Evolutionary conservation across 257 asterid genomes (phyloP).

Genomic region (Solanum pimpinellifolium): DNA sequence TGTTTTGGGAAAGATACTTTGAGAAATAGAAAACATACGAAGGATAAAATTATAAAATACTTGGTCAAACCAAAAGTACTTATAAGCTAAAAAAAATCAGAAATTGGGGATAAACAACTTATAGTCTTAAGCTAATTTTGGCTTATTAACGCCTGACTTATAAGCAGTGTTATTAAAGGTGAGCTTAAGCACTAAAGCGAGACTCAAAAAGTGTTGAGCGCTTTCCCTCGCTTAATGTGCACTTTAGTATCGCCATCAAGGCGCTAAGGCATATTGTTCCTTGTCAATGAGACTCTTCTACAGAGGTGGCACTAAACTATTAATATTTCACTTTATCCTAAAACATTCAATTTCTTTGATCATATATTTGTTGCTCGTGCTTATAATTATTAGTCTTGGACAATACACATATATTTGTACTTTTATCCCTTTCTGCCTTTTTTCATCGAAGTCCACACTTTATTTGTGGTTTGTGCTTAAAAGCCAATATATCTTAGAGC

Average conservation of each 20-base stretch:
- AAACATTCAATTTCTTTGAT: neutral
- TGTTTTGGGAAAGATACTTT: neutral
- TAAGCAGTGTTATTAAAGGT: neutral
- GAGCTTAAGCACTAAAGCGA: neutral
- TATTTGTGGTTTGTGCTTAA: neutral
- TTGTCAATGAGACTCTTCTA: neutral
- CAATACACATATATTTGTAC: neutral
- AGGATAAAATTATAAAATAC: neutral
- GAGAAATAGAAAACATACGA: neutral
- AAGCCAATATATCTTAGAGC: neutral
- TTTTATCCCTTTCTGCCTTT: neutral
- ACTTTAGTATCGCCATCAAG: neutral
- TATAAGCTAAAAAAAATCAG: neutral
- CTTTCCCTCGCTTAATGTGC: neutral
- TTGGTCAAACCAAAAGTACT: neutral
- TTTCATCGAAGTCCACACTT: neutral
- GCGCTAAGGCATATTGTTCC: neutral
- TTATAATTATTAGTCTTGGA: neutral
- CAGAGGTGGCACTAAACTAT: neutral
- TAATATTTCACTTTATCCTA: neutral
- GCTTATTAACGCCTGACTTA: neutral
- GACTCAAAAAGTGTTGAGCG: neutral
- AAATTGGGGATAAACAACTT: neutral
- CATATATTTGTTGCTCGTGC: neutral
- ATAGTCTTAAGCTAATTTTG: neutral